phyloP scores from a whole-genome alignment of 176 grass and related monocot species.

The Themeda triandra region DNA sequence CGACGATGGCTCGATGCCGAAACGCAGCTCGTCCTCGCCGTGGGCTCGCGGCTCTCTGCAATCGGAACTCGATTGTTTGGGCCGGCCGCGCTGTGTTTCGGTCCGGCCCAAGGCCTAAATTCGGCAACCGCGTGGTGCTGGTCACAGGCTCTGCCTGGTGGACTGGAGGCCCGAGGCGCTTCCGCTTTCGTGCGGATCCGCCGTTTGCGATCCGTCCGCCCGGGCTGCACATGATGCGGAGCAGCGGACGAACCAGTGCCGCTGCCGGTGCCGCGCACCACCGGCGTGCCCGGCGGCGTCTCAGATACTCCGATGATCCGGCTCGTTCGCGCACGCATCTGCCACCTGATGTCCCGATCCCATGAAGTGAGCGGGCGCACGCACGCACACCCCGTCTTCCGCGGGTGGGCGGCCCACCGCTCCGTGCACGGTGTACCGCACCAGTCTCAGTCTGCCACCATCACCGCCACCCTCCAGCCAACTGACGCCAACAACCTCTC shows the following conservation, averaged over 20 bases:
- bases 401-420: conserved; percentile 16
- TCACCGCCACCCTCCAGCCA: background rate
- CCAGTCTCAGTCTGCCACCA: background rate
- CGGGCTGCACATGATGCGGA: too few relatives aligned
- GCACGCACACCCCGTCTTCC: background rate
- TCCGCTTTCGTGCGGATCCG: background rate
- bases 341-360: background rate
- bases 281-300: background rate
- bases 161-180: background rate
- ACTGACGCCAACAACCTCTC: background rate
- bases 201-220: too few relatives aligned
- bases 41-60: too few relatives aligned
- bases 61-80: too few relatives aligned
- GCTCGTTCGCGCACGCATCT: background rate
- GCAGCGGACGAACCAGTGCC: too few relatives aligned
- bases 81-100: too few relatives aligned
- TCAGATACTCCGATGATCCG: background rate
- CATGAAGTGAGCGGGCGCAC: background rate
- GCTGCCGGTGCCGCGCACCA: background rate
- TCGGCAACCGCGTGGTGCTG: too few relatives aligned
- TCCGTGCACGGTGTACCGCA: background rate
- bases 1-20: too few relatives aligned
- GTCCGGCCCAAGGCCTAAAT: too few relatives aligned
- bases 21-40: too few relatives aligned
- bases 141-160: too few relatives aligned